Conservation (phyloP, 164 flowering plant species). For the Berberis vulgaris region DNA sequence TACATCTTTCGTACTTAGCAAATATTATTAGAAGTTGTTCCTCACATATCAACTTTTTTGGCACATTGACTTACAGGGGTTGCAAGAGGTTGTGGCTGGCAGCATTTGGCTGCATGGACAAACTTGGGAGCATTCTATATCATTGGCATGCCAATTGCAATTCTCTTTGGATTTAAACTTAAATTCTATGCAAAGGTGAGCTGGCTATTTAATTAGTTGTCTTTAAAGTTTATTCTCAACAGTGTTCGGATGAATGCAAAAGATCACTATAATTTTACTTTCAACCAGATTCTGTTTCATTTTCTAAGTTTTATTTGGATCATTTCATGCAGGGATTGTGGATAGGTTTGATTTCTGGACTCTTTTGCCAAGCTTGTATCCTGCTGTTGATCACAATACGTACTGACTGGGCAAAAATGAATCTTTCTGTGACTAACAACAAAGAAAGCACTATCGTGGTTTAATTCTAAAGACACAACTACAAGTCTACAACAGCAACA, state of each 20-base stretch:
- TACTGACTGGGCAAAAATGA: background rate
- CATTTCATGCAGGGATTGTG: background rate
- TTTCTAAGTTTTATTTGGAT: background rate
- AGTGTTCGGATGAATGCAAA: background rate
- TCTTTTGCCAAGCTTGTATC: background rate
- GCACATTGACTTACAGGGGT: conserved; percentile 41
- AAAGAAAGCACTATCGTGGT: no score
- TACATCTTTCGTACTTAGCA: no score
- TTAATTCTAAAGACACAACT: no score
- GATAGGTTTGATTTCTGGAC: background rate
- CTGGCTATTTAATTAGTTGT: background rate
- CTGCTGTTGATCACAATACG: background rate
- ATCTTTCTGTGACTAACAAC: background rate
- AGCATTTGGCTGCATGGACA: conserved; percentile 58
- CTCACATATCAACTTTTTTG: background rate
- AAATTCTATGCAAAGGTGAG: conserved; percentile 47
- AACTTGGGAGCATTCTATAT: conserved; percentile 66
- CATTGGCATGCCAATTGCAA: conserved; percentile 63
- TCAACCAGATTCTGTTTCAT: no score
- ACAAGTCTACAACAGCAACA: no score
- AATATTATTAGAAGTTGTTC: background rate
- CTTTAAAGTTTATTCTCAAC: background rate
- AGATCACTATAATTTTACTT: background rate
- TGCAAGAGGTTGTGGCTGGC: conserved; percentile 95
- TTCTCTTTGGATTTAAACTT: conserved; percentile 47